Conservation (phyloP, 495 filamentous ascomycete species). For the Bacidia rubella region DNA sequence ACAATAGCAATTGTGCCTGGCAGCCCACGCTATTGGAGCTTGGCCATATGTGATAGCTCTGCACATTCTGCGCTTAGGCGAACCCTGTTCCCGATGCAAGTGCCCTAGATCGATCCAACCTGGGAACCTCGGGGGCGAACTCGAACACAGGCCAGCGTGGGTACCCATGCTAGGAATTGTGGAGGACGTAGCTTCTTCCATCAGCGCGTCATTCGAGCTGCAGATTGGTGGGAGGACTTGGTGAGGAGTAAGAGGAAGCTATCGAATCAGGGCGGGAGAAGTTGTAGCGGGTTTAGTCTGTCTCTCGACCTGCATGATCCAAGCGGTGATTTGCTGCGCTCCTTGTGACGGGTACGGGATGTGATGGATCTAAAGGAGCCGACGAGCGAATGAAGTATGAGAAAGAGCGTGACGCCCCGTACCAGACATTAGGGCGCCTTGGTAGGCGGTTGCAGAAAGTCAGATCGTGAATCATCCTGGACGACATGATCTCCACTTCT, state of each 20-base stretch:
- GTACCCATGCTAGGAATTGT: not conserved
- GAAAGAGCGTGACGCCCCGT: not conserved
- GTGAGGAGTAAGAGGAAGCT: not conserved
- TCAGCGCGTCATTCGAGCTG: not conserved
- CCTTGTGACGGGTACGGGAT: conserved; percentile 1
- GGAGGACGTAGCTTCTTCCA: not conserved
- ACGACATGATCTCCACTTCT: not conserved
- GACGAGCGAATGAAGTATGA: not conserved
- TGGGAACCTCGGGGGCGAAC: not conserved
- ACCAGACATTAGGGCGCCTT: conserved; percentile 1
- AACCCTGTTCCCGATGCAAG: not conserved
- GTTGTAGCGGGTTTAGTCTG: not conserved
- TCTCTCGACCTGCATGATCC: not conserved
- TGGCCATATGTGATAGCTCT: conserved; percentile 7
- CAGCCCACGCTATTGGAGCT: conserved; percentile 11
- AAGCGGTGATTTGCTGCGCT: not conserved
- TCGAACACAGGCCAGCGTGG: not conserved
- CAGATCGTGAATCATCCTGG: not conserved
- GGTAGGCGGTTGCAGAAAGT: conserved; percentile 2
- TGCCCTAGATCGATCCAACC: not conserved
- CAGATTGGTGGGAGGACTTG: conserved; percentile 5
- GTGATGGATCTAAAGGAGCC: not conserved
- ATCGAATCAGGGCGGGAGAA: conserved; percentile 2
- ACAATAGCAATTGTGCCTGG: not conserved
- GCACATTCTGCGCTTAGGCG: not conserved